Evolutionary conservation across 73 alveolate species (phyloP), one percentile per base, ranked within the genome.

Genomic region (Breviolum minutum): DNA sequence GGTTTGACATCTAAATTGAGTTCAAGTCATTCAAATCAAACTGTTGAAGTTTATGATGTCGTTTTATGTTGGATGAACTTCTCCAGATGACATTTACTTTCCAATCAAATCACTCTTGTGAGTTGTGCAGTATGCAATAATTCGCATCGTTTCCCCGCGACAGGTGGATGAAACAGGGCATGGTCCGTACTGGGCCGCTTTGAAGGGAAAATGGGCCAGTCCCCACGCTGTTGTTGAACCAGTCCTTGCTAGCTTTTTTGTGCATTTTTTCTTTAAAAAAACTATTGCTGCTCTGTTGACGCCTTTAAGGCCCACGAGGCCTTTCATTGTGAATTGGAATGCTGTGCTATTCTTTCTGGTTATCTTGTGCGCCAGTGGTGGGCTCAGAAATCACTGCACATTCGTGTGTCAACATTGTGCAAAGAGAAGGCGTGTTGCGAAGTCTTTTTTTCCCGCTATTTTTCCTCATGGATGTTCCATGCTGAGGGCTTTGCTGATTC

Each of bases 291-390:
- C 27, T 19, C 48, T 20, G 60, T 14, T 19, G 32, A 14, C 54
- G 40, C 26, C 7, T 54, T 63, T 86, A 63, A 86, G 94, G 94
- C 63, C 81, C 77, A 63, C 29, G 94, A 86, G 54, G 94, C 94
- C 17, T 61, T 63, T 11, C 94, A 86, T 30, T 63, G 94, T 12
- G 94, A 86, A 63, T 63, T 86, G 94, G 94, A 86, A 63, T 86
- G 94, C 94, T 22, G 80, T 7, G 77, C 94, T 30, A 86, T 86
- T 27, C 94, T 86, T 63, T 62, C 94, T 8, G 80, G 81, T 63
- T 86, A 32, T 29, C 77, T 86, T 26, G 62, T 61, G 62, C 94
- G 94, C n/a, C 94, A 86, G 94, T 80, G 8, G 26, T 61, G 64
- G 80, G 29, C 94, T 63, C 94, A 86, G 77, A 17, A 84, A 84